A percentile compares a stretch with the other conserved stretches of the same genome.
phyloP scores from a whole-genome alignment of 345 rosid genomes.

The Limnanthes douglasii region DNA sequence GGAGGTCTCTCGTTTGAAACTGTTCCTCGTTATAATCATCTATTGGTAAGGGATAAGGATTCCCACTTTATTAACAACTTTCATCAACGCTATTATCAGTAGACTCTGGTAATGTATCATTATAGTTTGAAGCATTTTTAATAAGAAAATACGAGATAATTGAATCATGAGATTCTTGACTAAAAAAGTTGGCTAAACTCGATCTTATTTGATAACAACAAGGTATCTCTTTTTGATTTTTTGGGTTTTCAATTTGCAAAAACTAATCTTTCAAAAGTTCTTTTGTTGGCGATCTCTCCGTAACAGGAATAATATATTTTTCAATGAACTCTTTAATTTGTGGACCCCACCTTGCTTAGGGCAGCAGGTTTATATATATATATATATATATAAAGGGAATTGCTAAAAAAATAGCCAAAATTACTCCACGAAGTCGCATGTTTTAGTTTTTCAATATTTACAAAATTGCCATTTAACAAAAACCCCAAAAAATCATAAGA shows the following conservation, averaged over 20 bases:
- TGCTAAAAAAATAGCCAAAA: too few relatives aligned
- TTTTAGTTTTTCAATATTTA: too few relatives aligned
- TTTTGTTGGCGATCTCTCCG: constrained; percentile 40
- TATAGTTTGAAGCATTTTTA: constrained; percentile 17
- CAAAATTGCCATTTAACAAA: too few relatives aligned
- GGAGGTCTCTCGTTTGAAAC: too few relatives aligned
- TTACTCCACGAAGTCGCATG: too few relatives aligned
- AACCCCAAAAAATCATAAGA: too few relatives aligned
- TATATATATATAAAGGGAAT: too few relatives aligned
- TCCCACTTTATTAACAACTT: constrained; percentile 15
- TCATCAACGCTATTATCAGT: constrained; percentile 12
- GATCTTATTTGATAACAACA: constrained; percentile 13
- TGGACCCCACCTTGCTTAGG: constrained; percentile 32
- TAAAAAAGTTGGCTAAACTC: constrained; percentile 17
- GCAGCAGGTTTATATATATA: constrained; percentile 76
- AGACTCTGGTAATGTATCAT: constrained; percentile 10
- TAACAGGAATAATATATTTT: constrained; percentile 47
- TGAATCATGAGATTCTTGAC: constrained; percentile 23
- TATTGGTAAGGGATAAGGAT: constrained; percentile 10
- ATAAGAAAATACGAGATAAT: constrained; percentile 15
- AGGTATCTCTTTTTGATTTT: constrained; percentile 16
- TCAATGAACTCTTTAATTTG: constrained; percentile 36
- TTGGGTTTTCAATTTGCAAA: constrained; percentile 24
- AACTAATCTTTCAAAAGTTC: constrained; percentile 52
- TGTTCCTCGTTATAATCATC: constrained; percentile 16